Evolutionary conservation across 495 filamentous ascomycete genomes (phyloP).

Genomic region (Talaromyces ruber): DNA sequence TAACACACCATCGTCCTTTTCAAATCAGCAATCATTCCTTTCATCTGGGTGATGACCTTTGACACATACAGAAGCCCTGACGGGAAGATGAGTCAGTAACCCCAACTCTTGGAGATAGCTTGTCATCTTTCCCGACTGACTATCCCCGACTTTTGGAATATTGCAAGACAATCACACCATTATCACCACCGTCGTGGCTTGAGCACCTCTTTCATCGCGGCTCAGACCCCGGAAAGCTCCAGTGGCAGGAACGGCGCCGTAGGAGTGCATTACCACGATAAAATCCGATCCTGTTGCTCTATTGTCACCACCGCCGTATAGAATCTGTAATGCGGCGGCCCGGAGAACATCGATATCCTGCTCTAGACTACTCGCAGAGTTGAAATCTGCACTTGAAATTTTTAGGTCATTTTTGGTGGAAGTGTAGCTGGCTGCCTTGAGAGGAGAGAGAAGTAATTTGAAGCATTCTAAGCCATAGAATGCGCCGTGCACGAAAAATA

Average conservation of each 20-base stretch:
- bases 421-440: background rate
- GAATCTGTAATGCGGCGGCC: background rate
- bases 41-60: background rate
- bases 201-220: background rate
- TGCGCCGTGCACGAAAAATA: background rate
- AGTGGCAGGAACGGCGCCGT: background rate
- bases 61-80: background rate
- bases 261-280: background rate
- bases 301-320: background rate
- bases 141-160: background rate
- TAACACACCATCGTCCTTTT: background rate
- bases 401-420: background rate
- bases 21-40: background rate
- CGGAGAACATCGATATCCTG: background rate
- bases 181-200: background rate
- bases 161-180: background rate
- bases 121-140: background rate
- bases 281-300: background rate
- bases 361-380: background rate
- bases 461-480: background rate
- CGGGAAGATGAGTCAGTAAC: background rate
- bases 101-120: background rate
- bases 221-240: background rate
- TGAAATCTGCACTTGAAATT: background rate
- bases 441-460: background rate